Percentiles rank a stretch among this genome's conserved stretches.
Conservation (phyloP, 495 filamentous ascomycete genomes). For the Apiosordaria backusii region DNA sequence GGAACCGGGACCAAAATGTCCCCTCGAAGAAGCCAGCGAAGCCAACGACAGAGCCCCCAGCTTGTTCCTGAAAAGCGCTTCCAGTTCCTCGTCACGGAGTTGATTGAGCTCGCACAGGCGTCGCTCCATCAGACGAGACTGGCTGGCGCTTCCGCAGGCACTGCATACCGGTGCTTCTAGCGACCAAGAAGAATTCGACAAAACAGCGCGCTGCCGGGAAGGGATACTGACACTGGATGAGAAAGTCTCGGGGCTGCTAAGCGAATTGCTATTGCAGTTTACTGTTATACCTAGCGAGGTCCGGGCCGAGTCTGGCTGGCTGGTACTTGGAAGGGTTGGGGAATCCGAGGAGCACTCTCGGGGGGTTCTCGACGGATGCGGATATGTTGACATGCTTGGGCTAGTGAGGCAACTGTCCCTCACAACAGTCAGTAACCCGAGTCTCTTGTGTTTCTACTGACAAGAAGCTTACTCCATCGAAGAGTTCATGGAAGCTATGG, state of each 20-base stretch:
- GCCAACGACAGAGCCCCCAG: not conserved
- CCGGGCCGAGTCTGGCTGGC: not conserved
- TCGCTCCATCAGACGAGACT: not conserved
- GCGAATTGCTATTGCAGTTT: not conserved
- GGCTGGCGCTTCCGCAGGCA: not conserved
- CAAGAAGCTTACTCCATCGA: not conserved
- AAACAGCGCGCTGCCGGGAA: not conserved
- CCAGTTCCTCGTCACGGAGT: not conserved
- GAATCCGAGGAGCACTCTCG: not conserved
- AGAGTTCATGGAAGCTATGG: not conserved
- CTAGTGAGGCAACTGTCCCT: not conserved
- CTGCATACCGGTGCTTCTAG: not conserved
- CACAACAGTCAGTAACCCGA: not conserved
- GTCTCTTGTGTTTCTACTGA: not conserved
- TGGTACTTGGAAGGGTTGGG: not conserved
- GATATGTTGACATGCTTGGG: not conserved
- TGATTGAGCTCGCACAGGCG: not conserved
- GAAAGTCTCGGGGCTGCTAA: not conserved
- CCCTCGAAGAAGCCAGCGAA: not conserved
- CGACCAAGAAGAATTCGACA: not conserved
- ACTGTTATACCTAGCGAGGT: not conserved
- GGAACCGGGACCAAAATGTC: not conserved
- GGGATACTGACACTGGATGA: not conserved
- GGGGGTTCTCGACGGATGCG: not conserved
- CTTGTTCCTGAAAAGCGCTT: not conserved